Percentiles rank a stretch among this genome's conserved stretches.
Conservation (phyloP, 2,329 filamentous ascomycete species). For the Bisporella sp. region DNA sequence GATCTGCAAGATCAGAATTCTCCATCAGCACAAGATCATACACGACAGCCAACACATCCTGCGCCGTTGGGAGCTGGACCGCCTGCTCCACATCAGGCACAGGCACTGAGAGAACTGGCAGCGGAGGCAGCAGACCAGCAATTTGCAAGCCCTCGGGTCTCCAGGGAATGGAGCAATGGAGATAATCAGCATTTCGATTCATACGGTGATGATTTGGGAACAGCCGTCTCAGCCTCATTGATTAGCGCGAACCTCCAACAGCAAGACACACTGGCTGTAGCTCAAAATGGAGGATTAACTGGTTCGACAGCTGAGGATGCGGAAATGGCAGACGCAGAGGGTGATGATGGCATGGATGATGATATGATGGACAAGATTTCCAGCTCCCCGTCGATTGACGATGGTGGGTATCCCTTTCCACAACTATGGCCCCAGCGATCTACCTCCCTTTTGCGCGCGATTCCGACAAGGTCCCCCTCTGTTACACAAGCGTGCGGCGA, state of each 20-base stretch:
- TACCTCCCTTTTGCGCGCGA: slow-evolving; percentile 19
- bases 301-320: slow-evolving; percentile 46
- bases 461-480: slow-evolving; percentile 8
- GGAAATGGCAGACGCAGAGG: slow-evolving; percentile 61
- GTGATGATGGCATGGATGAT: slow-evolving; percentile 67
- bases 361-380: slow-evolving; percentile 99
- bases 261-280: slow-evolving; percentile 51
- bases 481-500: slow-evolving; percentile 27
- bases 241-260: slow-evolving; percentile 32
- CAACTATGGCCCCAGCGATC: slow-evolving; percentile 22
- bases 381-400: slow-evolving; percentile 96
- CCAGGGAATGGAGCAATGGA: slow-evolving; percentile 40
- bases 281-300: slow-evolving; percentile 52
- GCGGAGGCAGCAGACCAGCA: slow-evolving; percentile 72
- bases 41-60: slow-evolving; percentile 44
- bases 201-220: slow-evolving; percentile 36
- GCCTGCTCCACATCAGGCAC: slow-evolving; percentile 70
- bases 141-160: slow-evolving; percentile 54
- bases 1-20: slow-evolving; percentile 82
- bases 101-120: slow-evolving; percentile 72
- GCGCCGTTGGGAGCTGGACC: slow-evolving; percentile 43
- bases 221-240: slow-evolving; percentile 34
- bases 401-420: slow-evolving; percentile 68
- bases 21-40: slow-evolving; percentile 80
- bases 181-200: slow-evolving; percentile 20